A percentile compares a stretch with the other conserved stretches of the same genome.
Evolutionary conservation across 371 early-diverging fungal genomes (phyloP).

Genomic region (Circinella umbellata): DNA sequence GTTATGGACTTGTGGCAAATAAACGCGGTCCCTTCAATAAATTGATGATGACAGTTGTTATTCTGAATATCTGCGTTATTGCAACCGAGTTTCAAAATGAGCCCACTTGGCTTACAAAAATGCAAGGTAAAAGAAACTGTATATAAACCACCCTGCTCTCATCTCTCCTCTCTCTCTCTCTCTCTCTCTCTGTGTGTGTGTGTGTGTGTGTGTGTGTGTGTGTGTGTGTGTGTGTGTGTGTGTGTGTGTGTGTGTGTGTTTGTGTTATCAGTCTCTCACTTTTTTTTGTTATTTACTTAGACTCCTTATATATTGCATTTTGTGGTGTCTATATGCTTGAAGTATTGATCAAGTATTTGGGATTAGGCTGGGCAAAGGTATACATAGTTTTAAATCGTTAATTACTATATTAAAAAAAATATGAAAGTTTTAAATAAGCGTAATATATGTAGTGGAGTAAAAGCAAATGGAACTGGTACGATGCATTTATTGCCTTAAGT

Average conservation of each 20-base stretch:
- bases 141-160: background rate
- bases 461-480: slow-evolving; percentile 64
- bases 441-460: slow-evolving; percentile 49
- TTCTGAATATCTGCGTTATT: slow-evolving; percentile 51
- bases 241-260: too few species aligned
- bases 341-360: slow-evolving; percentile 50
- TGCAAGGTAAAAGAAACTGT: slow-evolving; percentile 39
- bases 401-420: background rate
- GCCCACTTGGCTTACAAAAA: slow-evolving; percentile 39
- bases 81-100: slow-evolving; percentile 54
- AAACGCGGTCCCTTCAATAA: slow-evolving; percentile 58
- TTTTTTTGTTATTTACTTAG: slow-evolving; percentile 22
- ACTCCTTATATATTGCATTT: slow-evolving; percentile 54
- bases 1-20: slow-evolving; percentile 56
- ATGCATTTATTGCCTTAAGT: slow-evolving; percentile 46
- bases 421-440: background rate
- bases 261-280: too few species aligned
- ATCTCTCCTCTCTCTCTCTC: too few species aligned
- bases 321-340: slow-evolving; percentile 51
- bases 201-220: too few species aligned
- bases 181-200: too few species aligned
- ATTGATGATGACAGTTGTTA: slow-evolving; percentile 52
- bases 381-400: background rate
- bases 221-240: too few species aligned
- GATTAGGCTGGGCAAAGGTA: slow-evolving; percentile 65